Evolutionary conservation across 2,329 filamentous ascomycete species (phyloP), one percentile per base, ranked within the genome.

Genomic region (Tothia fuscella): DNA sequence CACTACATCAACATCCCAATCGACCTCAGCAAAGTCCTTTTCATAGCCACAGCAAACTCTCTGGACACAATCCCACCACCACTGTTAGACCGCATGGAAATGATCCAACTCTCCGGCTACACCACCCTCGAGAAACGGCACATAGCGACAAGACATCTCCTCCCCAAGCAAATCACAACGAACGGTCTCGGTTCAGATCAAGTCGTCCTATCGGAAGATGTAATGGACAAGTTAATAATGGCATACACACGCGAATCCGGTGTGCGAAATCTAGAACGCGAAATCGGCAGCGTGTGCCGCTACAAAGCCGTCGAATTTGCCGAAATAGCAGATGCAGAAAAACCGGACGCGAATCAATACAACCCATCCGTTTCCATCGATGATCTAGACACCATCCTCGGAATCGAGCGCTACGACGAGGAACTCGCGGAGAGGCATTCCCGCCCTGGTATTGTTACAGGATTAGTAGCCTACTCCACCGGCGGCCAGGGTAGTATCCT

Each of bases 1-100:
- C 91, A 98, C 63, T 98, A 96, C 59, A 77, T 98, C 58, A 88
- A 88, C 54, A 87, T 95, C 48, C 89, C 91, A 0, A 85, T 96
- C 50, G 91, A 98, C 57, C 71, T 98, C 16, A 93, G 86, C 65
- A 95, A 93, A 63, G 85, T 98, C 17, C 72, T 98, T 9, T 98
- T 98, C 65, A 94, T 98, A 53, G 91, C 91, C 5, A 98, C 91
- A 0, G 91, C 91, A 34, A 98, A 98, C 63, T 86, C 76, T 7
- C 71, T 96, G 19, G 89, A 96, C 54, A 95, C 88, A 1, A 98
- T 98, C 41, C 88, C 91, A 2, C 71, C 87, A n/a, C 88, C 91
- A 14, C 68, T 98, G 3, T 72, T 98, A 10, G 91, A 98, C 62
- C 82, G 91, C 45, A 95, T 98, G 89, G 91, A 98, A 64, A 93